These are phyloP conservation scores for Pisolithus albus DNA, from an alignment of 768 basidiomycete species.

Conservation along the genomic window DNA sequence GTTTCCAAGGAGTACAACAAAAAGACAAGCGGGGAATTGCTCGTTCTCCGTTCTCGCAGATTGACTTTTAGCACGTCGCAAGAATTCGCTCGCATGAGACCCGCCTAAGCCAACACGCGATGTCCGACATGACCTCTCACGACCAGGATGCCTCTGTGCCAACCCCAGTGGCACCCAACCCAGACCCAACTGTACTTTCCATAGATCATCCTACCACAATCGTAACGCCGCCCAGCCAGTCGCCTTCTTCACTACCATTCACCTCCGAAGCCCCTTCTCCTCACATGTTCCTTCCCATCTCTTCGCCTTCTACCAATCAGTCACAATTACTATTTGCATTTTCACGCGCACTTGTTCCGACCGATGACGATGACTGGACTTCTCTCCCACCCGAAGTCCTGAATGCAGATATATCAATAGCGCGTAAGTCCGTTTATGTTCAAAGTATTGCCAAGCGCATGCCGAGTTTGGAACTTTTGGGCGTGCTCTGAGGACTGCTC, in stretches of 20 bases:
- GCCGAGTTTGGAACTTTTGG: neutral
- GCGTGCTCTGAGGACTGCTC: neutral
- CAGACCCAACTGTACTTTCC: conserved; percentile 20
- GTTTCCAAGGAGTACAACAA: neutral
- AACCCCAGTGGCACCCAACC: conserved; percentile 1
- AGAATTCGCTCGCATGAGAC: conserved; percentile 13
- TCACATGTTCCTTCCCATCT: conserved; percentile 39
- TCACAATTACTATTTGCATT: conserved; percentile 40
- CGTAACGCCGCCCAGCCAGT: conserved; percentile 9
- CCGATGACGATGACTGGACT: conserved; percentile 33
- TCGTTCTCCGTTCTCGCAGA: neutral
- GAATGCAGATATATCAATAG: conserved; percentile 50
- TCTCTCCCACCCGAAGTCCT: conserved; percentile 45
- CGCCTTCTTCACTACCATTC: conserved; percentile 13
- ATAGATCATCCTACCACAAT: conserved; percentile 20
- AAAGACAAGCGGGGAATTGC: no score
- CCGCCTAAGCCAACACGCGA: conserved; percentile 7
- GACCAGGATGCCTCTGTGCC: conserved; percentile 13
- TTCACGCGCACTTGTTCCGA: conserved; percentile 33
- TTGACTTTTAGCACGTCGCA: neutral
- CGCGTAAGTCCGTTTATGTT: conserved; percentile 38
- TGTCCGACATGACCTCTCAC: conserved; percentile 22
- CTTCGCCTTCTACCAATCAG: conserved; percentile 30
- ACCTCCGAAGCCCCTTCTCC: conserved; percentile 16
- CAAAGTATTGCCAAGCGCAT: neutral